Conservation (phyloP, 1,284 basidiomycete genomes). For the Ceratobasidium theobromae region DNA sequence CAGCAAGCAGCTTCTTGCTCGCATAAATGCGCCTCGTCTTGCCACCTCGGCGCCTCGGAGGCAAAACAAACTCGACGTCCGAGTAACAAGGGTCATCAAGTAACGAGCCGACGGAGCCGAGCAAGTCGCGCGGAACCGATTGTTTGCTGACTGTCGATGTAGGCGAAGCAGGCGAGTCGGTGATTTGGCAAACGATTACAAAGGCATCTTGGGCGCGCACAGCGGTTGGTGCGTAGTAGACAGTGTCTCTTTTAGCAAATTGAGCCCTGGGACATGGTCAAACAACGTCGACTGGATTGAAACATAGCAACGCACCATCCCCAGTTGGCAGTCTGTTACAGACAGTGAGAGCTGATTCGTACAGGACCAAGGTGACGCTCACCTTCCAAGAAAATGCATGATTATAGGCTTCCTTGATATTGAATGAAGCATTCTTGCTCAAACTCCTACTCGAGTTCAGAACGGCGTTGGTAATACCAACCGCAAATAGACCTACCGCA, state of each 20-base stretch:
- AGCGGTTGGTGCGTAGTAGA: slow-evolving; percentile 62
- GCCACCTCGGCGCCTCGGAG: slow-evolving; percentile 49
- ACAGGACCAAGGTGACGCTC: slow-evolving; percentile 26
- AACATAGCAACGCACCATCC: slow-evolving; percentile 59
- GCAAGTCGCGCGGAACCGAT: slow-evolving; percentile 60
- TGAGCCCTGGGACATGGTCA: slow-evolving; percentile 56
- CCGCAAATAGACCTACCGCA: slow-evolving; percentile 44
- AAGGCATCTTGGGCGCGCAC: slow-evolving; percentile 66
- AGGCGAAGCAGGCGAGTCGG: slow-evolving; percentile 63
- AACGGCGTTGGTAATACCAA: not conserved
- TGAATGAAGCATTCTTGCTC: slow-evolving; percentile 56
- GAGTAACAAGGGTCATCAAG: slow-evolving; percentile 81
- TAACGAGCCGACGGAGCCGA: slow-evolving; percentile 70
- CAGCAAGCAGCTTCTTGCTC: slow-evolving; percentile 62
- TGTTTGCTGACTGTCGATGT: slow-evolving; percentile 51
- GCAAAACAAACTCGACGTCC: slow-evolving; percentile 77
- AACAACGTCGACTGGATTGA: not conserved
- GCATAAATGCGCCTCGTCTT: slow-evolving; percentile 60
- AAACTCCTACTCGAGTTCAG: slow-evolving; percentile 45
- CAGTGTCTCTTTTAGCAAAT: slow-evolving; percentile 72
- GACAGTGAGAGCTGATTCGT: slow-evolving; percentile 11
- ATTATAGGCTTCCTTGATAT: slow-evolving; percentile 76
- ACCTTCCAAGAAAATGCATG: slow-evolving; percentile 82
- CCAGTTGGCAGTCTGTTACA: slow-evolving; percentile 71
- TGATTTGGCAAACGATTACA: slow-evolving; percentile 77